Conservation (phyloP, 2,329 filamentous ascomycete species). For the Phaeosphaeriaceae sp. region DNA sequence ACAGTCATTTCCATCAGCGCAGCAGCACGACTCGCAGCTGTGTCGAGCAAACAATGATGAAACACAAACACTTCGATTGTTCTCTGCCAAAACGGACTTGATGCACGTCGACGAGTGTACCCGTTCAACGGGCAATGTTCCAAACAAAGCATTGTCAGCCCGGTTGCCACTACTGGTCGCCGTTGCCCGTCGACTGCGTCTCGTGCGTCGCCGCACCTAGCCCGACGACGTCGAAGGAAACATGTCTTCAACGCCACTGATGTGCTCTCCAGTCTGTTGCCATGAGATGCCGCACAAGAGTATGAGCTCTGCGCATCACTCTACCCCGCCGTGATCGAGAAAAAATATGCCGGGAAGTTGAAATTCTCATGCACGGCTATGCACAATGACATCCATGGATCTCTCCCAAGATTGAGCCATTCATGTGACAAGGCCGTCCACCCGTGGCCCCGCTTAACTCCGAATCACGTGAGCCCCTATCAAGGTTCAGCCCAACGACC, state of each 20-base stretch:
- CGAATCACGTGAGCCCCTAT: constrained; percentile 29
- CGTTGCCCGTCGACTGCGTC: background rate
- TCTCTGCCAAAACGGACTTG: background rate
- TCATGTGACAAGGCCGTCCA: constrained; percentile 21
- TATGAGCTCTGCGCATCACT: background rate
- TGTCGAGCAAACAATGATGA: background rate
- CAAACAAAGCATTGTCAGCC: background rate
- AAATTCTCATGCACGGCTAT: constrained; percentile 24
- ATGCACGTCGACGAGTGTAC: background rate
- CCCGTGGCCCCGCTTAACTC: constrained; percentile 38
- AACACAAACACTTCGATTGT: background rate
- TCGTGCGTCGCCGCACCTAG: background rate
- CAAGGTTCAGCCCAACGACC: constrained; percentile 19
- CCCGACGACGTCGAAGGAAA: background rate
- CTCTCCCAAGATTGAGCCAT: constrained; percentile 11
- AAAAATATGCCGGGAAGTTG: constrained; percentile 15
- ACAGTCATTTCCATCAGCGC: background rate
- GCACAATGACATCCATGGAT: constrained; percentile 41
- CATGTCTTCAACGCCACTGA: background rate
- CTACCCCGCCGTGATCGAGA: constrained; percentile 9
- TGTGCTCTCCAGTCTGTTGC: background rate
- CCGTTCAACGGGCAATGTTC: background rate
- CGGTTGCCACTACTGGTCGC: background rate
- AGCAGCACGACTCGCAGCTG: background rate
- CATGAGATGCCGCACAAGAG: background rate